A percentile compares a stretch with the other conserved stretches of the same genome.
Conservation (phyloP, 1,139 yeast species). For the Yamadazyma buinensis region DNA sequence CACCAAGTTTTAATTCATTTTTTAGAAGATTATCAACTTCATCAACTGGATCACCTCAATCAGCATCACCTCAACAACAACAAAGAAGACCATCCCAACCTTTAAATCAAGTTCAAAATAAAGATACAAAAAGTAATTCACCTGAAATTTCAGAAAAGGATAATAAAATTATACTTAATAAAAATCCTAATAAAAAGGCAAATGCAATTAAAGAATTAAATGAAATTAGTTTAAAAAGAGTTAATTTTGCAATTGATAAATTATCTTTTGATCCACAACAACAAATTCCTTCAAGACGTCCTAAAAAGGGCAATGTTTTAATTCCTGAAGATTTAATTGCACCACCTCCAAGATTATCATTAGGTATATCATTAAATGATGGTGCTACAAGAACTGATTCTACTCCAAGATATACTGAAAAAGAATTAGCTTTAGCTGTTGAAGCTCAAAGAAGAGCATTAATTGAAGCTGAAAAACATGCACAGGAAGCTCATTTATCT, state of each 20-base stretch:
- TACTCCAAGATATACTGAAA: conserved; percentile 40
- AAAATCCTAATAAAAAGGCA: conserved; percentile 36
- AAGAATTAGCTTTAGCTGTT: conserved; percentile 50
- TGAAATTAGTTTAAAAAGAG: conserved; percentile 51
- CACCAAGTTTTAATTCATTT: conserved; percentile 13
- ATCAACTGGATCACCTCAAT: conserved; percentile 8
- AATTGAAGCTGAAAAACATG: conserved; percentile 65
- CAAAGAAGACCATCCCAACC: conserved; percentile 1
- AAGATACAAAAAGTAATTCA: background rate
- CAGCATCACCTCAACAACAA: conserved; percentile 1
- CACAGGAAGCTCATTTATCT: conserved; percentile 68
- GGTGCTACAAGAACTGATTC: conserved; percentile 19
- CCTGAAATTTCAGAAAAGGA: background rate
- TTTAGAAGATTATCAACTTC: conserved; percentile 15
- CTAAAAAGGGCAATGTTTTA: conserved; percentile 73
- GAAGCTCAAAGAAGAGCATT: conserved; percentile 54
- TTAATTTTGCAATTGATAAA: conserved; percentile 70
- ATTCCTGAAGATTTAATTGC: conserved; percentile 69
- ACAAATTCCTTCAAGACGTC: conserved; percentile 86
- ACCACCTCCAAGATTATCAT: conserved; percentile 58
- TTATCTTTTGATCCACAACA: conserved; percentile 85
- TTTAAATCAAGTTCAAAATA: too few species aligned
- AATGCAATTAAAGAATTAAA: conserved; percentile 37
- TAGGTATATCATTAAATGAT: conserved; percentile 53
- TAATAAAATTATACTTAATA: conserved; percentile 40